phyloP scores from a whole-genome alignment of 2,329 filamentous ascomycete species.

The Dothistroma pini region DNA sequence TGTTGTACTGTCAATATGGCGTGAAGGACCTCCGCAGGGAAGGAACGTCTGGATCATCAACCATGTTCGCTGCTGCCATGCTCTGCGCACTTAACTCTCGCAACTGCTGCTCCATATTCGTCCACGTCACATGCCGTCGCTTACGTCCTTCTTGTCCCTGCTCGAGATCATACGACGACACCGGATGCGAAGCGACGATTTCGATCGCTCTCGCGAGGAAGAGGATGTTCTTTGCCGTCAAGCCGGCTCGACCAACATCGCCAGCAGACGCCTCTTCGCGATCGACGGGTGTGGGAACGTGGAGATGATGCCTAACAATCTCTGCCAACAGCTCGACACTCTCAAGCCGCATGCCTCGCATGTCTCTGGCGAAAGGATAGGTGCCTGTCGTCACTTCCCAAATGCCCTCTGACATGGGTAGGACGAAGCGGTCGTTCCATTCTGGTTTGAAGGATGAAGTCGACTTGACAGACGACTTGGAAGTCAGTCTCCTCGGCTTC shows the following conservation, averaged over 20 bases:
- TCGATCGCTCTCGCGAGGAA: conserved; percentile 23
- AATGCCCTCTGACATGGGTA: conserved; percentile 7
- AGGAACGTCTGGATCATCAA: background rate
- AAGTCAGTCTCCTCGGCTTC: conserved; percentile 3
- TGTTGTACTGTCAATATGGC: background rate
- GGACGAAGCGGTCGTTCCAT: conserved; percentile 15
- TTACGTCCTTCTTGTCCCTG: conserved; percentile 2
- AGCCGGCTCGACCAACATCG: background rate
- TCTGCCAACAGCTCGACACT: conserved; percentile 25
- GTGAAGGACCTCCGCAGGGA: background rate
- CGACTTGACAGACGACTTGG: background rate
- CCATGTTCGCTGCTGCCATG: background rate
- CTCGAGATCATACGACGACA: conserved; percentile 8
- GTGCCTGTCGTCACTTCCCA: conserved; percentile 22
- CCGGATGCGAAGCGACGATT: conserved; percentile 24
- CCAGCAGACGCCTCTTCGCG: background rate
- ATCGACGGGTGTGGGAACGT: background rate
- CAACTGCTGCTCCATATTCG: conserved; percentile 13
- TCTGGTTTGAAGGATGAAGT: conserved; percentile 9
- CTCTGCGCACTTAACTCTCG: conserved; percentile 1
- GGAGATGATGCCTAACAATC: conserved; percentile 13
- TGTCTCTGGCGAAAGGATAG: conserved; percentile 21
- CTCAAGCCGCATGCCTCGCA: conserved; percentile 22
- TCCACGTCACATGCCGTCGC: conserved; percentile 9
- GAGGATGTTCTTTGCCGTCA: background rate